phyloP scores from a whole-genome alignment of 2,329 filamentous ascomycete genomes.

The Claviceps maximensis region DNA sequence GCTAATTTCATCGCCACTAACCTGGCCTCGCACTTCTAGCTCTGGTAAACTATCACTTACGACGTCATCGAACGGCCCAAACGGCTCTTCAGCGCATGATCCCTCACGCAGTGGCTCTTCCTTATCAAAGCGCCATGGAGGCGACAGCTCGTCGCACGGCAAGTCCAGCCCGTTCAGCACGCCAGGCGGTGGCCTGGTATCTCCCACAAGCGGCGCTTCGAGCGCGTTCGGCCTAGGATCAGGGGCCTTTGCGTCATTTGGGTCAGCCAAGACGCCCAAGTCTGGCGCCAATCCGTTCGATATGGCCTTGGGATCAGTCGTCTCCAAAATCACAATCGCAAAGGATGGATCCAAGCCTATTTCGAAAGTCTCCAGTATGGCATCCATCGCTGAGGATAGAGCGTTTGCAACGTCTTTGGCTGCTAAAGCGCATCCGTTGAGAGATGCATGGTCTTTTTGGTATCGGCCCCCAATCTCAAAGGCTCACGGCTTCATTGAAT shows the following conservation, averaged over 20 bases:
- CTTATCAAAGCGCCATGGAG: slow-evolving; percentile 58
- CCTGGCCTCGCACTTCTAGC: slow-evolving; percentile 29
- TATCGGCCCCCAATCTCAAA: slow-evolving; percentile 94
- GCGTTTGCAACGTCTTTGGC: slow-evolving; percentile 23
- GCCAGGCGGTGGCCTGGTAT: slow-evolving; percentile 41
- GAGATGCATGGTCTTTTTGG: slow-evolving; percentile 91
- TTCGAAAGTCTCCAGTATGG: slow-evolving; percentile 23
- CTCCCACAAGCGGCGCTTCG: slow-evolving; percentile 49
- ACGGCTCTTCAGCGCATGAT: slow-evolving; percentile 38
- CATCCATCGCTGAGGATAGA: slow-evolving; percentile 32
- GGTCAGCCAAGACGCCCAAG: slow-evolving; percentile 77
- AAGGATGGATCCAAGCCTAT: slow-evolving; percentile 20
- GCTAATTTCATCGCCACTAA: not conserved
- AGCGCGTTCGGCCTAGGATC: slow-evolving; percentile 89
- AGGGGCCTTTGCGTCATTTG: slow-evolving; percentile 84
- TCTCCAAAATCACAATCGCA: slow-evolving; percentile 16
- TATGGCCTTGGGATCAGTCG: slow-evolving; percentile 42
- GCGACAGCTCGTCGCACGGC: slow-evolving; percentile 57
- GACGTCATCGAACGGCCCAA: slow-evolving; percentile 48
- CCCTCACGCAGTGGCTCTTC: slow-evolving; percentile 49
- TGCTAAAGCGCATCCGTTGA: slow-evolving; percentile 44
- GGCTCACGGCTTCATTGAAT: slow-evolving; percentile 74
- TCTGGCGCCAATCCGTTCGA: slow-evolving; percentile 71
- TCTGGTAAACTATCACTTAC: slow-evolving; percentile 84
- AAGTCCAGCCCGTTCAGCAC: slow-evolving; percentile 69